Evolutionary conservation across 495 filamentous ascomycete genomes (phyloP), one percentile per base, ranked within the genome.

Genomic region (Xylona heveae): DNA sequence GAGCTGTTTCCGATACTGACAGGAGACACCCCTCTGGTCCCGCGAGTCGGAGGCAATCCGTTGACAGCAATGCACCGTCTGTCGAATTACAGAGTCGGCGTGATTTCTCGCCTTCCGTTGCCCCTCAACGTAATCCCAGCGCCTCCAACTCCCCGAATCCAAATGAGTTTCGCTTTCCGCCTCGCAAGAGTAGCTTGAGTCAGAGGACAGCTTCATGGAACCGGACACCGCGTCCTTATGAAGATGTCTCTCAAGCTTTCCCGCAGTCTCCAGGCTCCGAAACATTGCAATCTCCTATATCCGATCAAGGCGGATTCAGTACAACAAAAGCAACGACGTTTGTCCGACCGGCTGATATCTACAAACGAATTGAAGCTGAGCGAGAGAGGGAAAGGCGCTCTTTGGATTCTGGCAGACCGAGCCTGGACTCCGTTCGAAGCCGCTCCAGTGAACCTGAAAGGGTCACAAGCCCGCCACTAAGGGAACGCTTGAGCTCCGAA

Each of bases 311-410:
- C 7, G 13, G 6, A 26, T 9, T 33, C 31, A 22, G 21, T 33
- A 6, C 31, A 6, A n/a, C 5, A 4, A 20, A 73, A 39, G 42
- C 64, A 3, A 47, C 65, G 1, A 64, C 74, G 2, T 71, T 85
- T 38, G 59, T 81, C 16, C 61, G 77, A 12, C 78, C 82, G 7
- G 71, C 71, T 14, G 79, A 92, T 39, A 77, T 84, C 20, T 88
- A 88, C 46, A 68, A 61, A 35, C 67, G 76, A 2, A 58, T 77
- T 47, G 66, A 66, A 27, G 75, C 80, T 39, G 76, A 78, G 36
- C 62, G 56, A 34, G 55, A 66, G 37, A 58, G 49, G 34, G 64
- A 71, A 47, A 50, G 61, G 8, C 57, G 55, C 28, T 62, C 63
- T 13, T 46, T 59, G 33, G 71, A 72, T 0, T 62, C 64, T 9